Percentiles rank a stretch among this genome's conserved stretches.
Evolutionary conservation across 768 basidiomycete species (phyloP).

Genomic region (Termitomyces bulborhizus): DNA sequence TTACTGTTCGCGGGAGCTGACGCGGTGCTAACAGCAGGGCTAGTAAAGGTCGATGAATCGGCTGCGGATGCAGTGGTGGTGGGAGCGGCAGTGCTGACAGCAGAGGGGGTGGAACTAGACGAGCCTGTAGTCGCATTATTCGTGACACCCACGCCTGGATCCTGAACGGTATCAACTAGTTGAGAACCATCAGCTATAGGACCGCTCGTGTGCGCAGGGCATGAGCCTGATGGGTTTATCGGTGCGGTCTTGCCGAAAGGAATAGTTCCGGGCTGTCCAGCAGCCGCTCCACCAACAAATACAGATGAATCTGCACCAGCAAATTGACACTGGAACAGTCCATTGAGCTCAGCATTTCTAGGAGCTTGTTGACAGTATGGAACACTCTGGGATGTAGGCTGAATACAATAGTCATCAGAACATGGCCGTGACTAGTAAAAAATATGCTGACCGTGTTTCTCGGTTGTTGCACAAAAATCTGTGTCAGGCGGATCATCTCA

Average conservation of each 20-base stretch:
- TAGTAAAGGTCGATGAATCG: background rate
- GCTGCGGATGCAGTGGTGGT: slow-evolving; percentile 5
- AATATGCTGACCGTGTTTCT: slow-evolving; percentile 39
- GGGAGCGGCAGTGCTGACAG: slow-evolving; percentile 8
- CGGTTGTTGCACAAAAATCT: slow-evolving; percentile 53
- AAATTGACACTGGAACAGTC: slow-evolving; percentile 57
- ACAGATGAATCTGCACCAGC: slow-evolving; percentile 34
- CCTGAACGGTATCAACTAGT: slow-evolving; percentile 26
- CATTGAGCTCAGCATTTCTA: slow-evolving; percentile 43
- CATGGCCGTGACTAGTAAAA: background rate
- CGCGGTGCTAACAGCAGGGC: background rate
- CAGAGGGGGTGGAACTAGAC: slow-evolving; percentile 1
- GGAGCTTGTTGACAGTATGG: slow-evolving; percentile 52
- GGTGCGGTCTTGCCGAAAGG: slow-evolving; percentile 39
- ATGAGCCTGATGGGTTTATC: slow-evolving; percentile 42
- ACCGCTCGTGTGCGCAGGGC: slow-evolving; percentile 41
- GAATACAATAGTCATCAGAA: background rate
- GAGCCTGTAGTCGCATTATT: background rate
- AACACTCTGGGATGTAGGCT: slow-evolving; percentile 38
- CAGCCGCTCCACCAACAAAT: slow-evolving; percentile 37
- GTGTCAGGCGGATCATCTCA: slow-evolving; percentile 43
- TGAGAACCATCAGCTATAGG: slow-evolving; percentile 46
- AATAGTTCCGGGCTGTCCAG: slow-evolving; percentile 42
- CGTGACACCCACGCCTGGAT: slow-evolving; percentile 24
- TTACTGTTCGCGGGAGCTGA: slow-evolving; percentile 14